Evolutionary conservation across 2,329 filamentous ascomycete genomes (phyloP).

Genomic region (Xylaria hypoxylon): DNA sequence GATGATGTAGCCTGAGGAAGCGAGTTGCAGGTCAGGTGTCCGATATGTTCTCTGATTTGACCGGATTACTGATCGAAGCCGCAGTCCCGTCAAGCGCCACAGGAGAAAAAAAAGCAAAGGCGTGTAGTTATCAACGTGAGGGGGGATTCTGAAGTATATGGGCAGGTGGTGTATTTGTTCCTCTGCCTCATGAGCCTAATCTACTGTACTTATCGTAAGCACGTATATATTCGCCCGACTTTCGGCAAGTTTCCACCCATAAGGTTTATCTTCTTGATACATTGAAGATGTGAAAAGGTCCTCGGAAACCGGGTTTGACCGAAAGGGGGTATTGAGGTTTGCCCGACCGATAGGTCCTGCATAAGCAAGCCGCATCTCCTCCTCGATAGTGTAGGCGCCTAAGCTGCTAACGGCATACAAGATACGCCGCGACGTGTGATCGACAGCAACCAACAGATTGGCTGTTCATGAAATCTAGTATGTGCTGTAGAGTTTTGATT

Average conservation of each 20-base stretch:
- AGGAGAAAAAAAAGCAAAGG: neutral
- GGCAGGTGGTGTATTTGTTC: neutral
- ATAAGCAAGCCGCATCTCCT: conserved; percentile 7
- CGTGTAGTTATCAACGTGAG: neutral
- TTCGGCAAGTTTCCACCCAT: too few species aligned
- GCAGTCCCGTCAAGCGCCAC: neutral
- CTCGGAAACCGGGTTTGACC: neutral
- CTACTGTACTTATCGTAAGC: neutral
- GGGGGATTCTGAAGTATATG: neutral
- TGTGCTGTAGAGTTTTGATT: neutral
- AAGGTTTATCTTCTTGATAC: neutral
- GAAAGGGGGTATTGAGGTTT: neutral
- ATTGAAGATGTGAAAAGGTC: too few species aligned
- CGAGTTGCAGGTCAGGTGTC: neutral
- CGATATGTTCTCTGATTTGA: neutral
- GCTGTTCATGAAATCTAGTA: neutral
- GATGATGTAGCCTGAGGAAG: neutral
- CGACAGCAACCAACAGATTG: neutral
- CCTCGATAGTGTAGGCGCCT: neutral
- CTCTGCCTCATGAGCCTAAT: neutral
- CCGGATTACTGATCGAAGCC: neutral
- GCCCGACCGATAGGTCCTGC: neutral
- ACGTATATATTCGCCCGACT: neutral
- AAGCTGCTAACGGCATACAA: neutral
- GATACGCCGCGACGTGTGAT: neutral